A percentile compares a stretch with the other conserved stretches of the same genome.
Evolutionary conservation across 495 filamentous ascomycete genomes (phyloP).

Genomic region (Symbiotaphrina buchneri): DNA sequence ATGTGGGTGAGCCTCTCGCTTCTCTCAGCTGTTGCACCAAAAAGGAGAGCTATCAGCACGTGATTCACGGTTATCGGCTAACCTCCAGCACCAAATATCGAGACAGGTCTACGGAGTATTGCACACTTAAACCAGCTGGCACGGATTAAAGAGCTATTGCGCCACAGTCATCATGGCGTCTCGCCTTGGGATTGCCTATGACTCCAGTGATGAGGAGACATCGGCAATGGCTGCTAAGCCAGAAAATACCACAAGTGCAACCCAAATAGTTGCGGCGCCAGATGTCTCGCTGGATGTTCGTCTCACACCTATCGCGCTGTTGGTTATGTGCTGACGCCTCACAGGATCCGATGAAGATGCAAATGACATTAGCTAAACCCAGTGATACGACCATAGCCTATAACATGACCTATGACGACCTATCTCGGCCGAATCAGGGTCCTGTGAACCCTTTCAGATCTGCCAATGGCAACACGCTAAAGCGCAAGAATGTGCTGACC

Average conservation of each 20-base stretch:
- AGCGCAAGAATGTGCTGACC: slow-evolving; percentile 81
- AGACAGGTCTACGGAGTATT: no score
- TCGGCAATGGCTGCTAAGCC: slow-evolving; percentile 8
- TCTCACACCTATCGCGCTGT: slow-evolving; percentile 14
- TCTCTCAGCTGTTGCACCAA: no score
- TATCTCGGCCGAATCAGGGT: slow-evolving; percentile 43
- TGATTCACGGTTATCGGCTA: no score
- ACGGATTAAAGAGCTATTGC: no score
- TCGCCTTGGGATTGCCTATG: slow-evolving; percentile 24
- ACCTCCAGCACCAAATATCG: no score
- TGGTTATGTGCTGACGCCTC: slow-evolving; percentile 1
- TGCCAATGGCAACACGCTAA: slow-evolving; percentile 33
- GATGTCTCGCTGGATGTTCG: slow-evolving; percentile 42
- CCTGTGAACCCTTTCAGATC: slow-evolving; percentile 63
- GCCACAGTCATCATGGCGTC: slow-evolving; percentile 21
- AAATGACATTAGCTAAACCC: slow-evolving; percentile 31
- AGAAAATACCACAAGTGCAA: slow-evolving; percentile 12
- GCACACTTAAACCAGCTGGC: no score
- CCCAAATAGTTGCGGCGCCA: slow-evolving; percentile 26
- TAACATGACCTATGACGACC: slow-evolving; percentile 48
- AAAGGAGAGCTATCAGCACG: no score
- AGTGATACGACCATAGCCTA: slow-evolving; percentile 28
- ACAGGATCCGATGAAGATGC: slow-evolving; percentile 32
- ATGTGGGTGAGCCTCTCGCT: no score
- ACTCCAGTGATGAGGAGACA: slow-evolving; percentile 27